phyloP scores from a whole-genome alignment of 345 rosid genomes.

The Bretschneidera sinensis region DNA sequence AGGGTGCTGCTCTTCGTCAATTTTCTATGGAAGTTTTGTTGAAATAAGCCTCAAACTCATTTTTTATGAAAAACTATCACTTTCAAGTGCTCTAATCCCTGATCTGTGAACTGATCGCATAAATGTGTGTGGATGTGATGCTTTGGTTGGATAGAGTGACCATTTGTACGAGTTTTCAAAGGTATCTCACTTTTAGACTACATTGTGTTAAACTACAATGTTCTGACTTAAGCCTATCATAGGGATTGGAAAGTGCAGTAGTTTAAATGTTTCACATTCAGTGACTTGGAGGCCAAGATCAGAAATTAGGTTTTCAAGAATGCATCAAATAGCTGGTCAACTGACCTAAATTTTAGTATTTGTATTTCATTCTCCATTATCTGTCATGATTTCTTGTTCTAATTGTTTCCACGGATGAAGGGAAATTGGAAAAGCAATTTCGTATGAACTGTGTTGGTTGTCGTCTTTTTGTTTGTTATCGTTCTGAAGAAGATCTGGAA shows the following conservation, averaged over 20 bases:
- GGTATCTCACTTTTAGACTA: neutral
- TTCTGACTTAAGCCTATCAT: neutral
- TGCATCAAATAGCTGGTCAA: neutral
- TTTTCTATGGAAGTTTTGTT: neutral
- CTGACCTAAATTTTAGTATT: neutral
- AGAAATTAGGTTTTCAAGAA: neutral
- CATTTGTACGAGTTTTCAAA: neutral
- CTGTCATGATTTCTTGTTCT: neutral
- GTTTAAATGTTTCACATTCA: neutral
- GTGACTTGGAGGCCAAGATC: neutral
- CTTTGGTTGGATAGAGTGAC: neutral
- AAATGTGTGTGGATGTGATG: neutral
- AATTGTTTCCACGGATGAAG: slow-evolving; percentile 64
- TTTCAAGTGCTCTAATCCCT: neutral
- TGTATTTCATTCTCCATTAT: neutral
- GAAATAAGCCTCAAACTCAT: neutral
- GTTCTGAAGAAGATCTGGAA: slow-evolving; percentile 86
- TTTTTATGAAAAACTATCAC: neutral
- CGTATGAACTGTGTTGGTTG: slow-evolving; percentile 96
- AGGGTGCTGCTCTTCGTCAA: neutral
- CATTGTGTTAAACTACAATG: neutral
- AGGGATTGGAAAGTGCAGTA: no score
- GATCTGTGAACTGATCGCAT: neutral
- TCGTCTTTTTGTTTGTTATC: slow-evolving; percentile 83
- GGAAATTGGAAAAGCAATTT: slow-evolving; percentile 91